These are phyloP conservation scores for Apiospora marii DNA, from an alignment of 2,329 filamentous ascomycete genomes.

Conservation along the genomic window DNA sequence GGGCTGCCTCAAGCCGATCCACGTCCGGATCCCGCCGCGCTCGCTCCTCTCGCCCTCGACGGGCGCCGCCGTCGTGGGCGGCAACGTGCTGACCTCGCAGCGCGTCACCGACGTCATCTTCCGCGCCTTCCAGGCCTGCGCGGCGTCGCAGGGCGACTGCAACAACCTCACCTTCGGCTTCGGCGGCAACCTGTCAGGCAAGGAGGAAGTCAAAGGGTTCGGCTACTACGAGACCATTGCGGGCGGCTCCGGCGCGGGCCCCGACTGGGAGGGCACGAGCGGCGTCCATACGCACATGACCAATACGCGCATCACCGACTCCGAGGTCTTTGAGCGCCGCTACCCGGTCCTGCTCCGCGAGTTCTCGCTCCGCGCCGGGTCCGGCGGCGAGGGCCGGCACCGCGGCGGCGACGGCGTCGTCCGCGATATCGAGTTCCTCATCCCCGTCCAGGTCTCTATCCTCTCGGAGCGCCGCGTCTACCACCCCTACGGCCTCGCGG, in stretches of 20 bases:
- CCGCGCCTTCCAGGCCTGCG: constrained; percentile 77
- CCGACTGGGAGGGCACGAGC: constrained; percentile 72
- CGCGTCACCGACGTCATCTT: constrained; percentile 81
- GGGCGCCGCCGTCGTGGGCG: constrained; percentile 78
- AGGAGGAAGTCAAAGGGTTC: constrained; percentile 69
- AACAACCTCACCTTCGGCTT: constrained; percentile 84
- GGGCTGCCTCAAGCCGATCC: constrained; percentile 76
- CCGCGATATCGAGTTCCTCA: constrained; percentile 76
- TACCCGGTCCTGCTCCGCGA: constrained; percentile 74
- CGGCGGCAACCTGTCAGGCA: constrained; percentile 65
- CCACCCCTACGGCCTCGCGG: constrained; percentile 80
- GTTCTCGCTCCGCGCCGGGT: constrained; percentile 67
- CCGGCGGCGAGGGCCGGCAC: constrained; percentile 68
- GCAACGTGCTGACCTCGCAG: constrained; percentile 78
- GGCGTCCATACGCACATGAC: constrained; percentile 82
- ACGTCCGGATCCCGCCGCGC: constrained; percentile 71
- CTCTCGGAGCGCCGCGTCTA: constrained; percentile 77
- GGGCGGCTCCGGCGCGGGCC: constrained; percentile 74
- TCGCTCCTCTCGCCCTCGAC: constrained; percentile 76
- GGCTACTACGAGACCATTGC: constrained; percentile 84
- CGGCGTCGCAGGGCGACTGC: constrained; percentile 76
- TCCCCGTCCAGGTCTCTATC: constrained; percentile 75
- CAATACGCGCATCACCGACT: constrained; percentile 79
- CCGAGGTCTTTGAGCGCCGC: constrained; percentile 76
- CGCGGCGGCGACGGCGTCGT: constrained; percentile 74